Conservation (phyloP, 148 eudicot species). For the Silene uniflora region DNA sequence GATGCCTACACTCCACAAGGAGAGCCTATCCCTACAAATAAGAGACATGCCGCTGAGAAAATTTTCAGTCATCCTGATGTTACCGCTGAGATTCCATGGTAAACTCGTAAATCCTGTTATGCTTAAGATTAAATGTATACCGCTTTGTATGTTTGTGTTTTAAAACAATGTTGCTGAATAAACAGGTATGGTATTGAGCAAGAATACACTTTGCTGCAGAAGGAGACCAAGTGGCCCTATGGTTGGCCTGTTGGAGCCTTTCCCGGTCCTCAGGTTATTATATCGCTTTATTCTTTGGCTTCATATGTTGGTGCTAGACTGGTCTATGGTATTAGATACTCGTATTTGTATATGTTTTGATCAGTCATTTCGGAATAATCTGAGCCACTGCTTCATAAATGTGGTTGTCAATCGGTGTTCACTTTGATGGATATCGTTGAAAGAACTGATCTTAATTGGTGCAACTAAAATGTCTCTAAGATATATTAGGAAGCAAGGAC, state of each 20-base stretch:
- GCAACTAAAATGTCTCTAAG: not conserved
- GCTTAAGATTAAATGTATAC: not conserved
- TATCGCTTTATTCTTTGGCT: not conserved
- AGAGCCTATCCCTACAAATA: conserved; percentile 60
- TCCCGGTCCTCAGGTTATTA: conserved; percentile 54
- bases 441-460: not conserved
- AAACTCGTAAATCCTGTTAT: not conserved
- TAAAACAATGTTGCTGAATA: conserved; percentile 4
- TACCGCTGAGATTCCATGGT: conserved; percentile 50
- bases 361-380: not conserved
- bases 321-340: not conserved
- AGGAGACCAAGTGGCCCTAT: conserved; percentile 54
- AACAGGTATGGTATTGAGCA: conserved; percentile 63
- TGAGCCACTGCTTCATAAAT: not conserved
- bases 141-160: not conserved
- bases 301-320: not conserved
- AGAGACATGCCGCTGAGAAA: conserved; percentile 46
- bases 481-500: not conserved
- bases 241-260: conserved; percentile 65
- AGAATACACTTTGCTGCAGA: conserved; percentile 60
- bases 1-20: conserved; percentile 69
- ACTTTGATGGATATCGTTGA: not conserved
- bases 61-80: conserved; percentile 61
- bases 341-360: too few relatives aligned
- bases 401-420: not conserved